Percentiles rank a stretch among this genome's conserved stretches.
phyloP scores from a whole-genome alignment of 1,139 yeast species.

The Geotrichum siamense region DNA sequence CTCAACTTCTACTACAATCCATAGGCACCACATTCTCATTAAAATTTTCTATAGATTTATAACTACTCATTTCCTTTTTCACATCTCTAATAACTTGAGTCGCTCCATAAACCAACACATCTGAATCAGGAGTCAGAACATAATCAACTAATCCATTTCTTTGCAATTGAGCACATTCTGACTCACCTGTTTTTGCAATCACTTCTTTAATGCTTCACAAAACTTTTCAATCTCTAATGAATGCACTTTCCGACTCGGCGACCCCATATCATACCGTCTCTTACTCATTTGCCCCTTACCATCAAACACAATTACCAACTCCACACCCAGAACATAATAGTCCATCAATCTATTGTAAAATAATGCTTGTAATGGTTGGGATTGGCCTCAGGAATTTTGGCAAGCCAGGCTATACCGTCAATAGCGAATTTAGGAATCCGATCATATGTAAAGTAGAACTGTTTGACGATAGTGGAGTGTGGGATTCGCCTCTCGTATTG shows the following conservation, averaged over 20 bases:
- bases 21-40: neutral
- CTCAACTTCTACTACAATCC: no score
- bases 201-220: constrained; percentile 38
- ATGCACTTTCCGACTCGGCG: constrained; percentile 7
- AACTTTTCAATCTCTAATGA: constrained; percentile 28
- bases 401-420: constrained; percentile 63
- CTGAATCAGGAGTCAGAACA: constrained; percentile 69
- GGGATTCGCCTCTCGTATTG: constrained; percentile 5
- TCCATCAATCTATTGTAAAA: constrained; percentile 49
- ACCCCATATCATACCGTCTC: constrained; percentile 29
- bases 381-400: constrained; percentile 35
- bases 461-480: constrained; percentile 24
- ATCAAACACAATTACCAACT: constrained; percentile 69
- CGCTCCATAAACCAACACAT: constrained; percentile 68
- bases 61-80: constrained; percentile 1
- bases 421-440: constrained; percentile 57
- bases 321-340: constrained; percentile 46
- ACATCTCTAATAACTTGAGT: constrained; percentile 40
- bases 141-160: constrained; percentile 56
- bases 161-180: constrained; percentile 68
- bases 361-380: constrained; percentile 11
- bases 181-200: constrained; percentile 72
- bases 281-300: constrained; percentile 51
- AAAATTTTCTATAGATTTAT: neutral
- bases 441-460: constrained; percentile 36